Conservation (phyloP, 2,329 filamentous ascomycete species). For the Epichloe sp. region DNA sequence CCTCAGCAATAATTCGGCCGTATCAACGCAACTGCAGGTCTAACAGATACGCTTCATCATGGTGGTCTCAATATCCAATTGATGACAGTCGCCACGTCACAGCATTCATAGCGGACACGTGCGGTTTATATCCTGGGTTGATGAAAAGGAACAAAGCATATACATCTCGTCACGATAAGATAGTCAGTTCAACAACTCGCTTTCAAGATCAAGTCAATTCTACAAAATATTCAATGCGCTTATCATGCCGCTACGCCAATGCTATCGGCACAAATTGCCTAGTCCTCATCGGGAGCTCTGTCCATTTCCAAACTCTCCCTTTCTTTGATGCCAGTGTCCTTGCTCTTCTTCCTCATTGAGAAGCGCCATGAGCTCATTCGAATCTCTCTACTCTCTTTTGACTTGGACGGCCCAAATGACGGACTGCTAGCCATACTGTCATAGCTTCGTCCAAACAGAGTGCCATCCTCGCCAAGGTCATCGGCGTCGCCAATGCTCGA, state of each 20-base stretch:
- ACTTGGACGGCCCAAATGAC: slow-evolving; percentile 37
- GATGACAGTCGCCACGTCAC: no score
- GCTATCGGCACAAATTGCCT: background rate
- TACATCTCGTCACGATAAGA: background rate
- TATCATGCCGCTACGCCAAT: background rate
- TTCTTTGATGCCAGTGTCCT: slow-evolving; percentile 27
- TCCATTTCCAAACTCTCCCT: slow-evolving; percentile 44
- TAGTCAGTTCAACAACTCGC: background rate
- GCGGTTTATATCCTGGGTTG: no score
- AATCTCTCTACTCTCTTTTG: slow-evolving; percentile 32
- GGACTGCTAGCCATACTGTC: slow-evolving; percentile 46
- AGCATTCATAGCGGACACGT: no score
- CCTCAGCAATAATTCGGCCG: no score
- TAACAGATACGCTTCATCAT: no score
- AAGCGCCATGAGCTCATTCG: slow-evolving; percentile 42
- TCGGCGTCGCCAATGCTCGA: slow-evolving; percentile 45
- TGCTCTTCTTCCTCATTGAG: slow-evolving; percentile 47
- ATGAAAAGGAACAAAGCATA: background rate
- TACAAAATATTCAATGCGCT: background rate
- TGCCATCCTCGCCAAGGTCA: slow-evolving; percentile 34
- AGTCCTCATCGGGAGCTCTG: slow-evolving; percentile 18
- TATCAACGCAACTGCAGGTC: no score
- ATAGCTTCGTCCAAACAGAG: slow-evolving; percentile 34
- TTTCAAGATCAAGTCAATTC: background rate
- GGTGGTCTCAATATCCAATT: no score